A percentile compares a stretch with the other conserved stretches of the same genome.
Conservation (phyloP, 73 alveolate species). For the Effrenium voratum region DNA sequence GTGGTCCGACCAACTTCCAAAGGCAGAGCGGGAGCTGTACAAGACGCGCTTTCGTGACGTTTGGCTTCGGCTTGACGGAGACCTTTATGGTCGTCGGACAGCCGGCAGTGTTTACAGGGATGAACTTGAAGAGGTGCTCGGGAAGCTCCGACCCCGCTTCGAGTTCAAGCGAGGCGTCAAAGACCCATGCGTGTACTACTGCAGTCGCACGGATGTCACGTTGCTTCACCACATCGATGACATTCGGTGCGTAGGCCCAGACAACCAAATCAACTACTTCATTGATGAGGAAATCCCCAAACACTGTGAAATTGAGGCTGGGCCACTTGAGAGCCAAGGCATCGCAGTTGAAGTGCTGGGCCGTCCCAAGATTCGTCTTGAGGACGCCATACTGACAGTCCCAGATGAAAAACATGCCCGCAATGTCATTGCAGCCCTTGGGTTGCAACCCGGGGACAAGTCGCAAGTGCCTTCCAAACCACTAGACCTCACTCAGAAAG, state of each 20-base stretch:
- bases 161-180: constrained; percentile 16
- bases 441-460: not conserved
- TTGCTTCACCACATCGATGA: constrained; percentile 1
- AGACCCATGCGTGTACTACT: not conserved
- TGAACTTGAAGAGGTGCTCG: not conserved
- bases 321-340: not conserved
- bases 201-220: not conserved
- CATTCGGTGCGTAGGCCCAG: not conserved
- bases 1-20: not conserved
- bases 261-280: not conserved
- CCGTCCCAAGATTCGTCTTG: not conserved
- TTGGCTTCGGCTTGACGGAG: not conserved
- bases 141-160: not conserved
- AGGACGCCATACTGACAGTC: not conserved
- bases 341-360: not conserved
- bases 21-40: not conserved
- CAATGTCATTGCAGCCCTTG: not conserved
- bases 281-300: not conserved
- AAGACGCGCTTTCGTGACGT: not conserved
- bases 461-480: not conserved
- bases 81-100: not conserved
- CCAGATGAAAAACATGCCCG: not conserved
- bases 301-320: not conserved
- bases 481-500: not conserved
- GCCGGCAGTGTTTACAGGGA: not conserved